Base-by-base conservation (phyloP, 257 asterid species). In the Forsythia viridissima region DNA sequence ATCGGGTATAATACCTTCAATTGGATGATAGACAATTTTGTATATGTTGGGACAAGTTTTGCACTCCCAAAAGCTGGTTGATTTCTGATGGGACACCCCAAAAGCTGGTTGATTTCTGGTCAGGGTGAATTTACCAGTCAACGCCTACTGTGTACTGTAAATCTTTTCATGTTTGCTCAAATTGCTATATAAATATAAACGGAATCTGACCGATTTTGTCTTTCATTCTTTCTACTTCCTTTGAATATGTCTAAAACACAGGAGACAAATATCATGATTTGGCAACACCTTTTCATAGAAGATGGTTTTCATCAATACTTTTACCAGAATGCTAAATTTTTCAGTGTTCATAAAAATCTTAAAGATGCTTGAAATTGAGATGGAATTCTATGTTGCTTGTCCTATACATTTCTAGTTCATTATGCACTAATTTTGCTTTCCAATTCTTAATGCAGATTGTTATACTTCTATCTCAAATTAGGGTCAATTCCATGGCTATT, bases 401-500 rank as follows among this genome's bases (percentile, higher is more conserved):
- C 2, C 30, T 63, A 30, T 63, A 30, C 10, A 30, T 8, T 63
- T 63, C 40, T 63, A 10, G n/a, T 9, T 8, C 39, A 63, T 21
- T 11, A 63, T 5, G 5, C 70, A 36, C 11, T 63, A 24, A 63
- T 63, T 63, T 63, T 61, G 2, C 38, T 63, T 63, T 63, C 18
- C 8, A 63, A 74, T 73, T 43, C 72, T 37, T 46, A 70, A 66
- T 90, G 91, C 91, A 95, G 99, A 80, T 84, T 71, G 81, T 93
- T 81, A 67, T 92, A 67, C 91, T 95, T 81, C 87, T 92, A 61
- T 87, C 97, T 63, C 93, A 90, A 90, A 87, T 95, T 81, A 87
- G 96, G 86, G 86, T 92, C 83, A 95, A 95, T 78, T 92, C 99
- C 66, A 93, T 95, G 97, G 97, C 97, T 80, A 75, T 95, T 88